These are phyloP conservation scores for Triglochin maritima DNA, from an alignment of 106 monocot genomes.

Conservation along the genomic window DNA sequence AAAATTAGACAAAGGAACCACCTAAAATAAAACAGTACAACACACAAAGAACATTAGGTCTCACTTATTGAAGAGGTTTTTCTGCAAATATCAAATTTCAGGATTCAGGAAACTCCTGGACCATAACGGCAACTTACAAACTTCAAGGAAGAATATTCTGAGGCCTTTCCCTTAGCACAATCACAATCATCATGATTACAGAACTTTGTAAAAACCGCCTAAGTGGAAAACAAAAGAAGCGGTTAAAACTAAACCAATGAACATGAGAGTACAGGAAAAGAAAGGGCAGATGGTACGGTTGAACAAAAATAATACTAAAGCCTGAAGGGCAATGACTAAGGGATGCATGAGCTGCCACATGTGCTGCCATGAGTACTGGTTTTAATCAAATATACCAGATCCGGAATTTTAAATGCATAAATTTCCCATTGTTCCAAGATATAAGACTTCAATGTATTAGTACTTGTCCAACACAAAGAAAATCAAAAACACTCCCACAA, in stretches of 20 bases:
- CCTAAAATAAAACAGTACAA: conserved; percentile 27
- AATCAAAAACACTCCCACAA: too few species aligned
- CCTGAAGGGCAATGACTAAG: too few species aligned
- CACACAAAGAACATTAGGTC: neutral
- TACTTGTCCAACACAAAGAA: too few species aligned
- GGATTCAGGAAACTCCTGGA: neutral
- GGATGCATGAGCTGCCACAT: too few species aligned
- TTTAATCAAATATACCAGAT: too few species aligned
- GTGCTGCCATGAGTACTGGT: too few species aligned
- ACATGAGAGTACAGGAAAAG: neutral
- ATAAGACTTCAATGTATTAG: too few species aligned
- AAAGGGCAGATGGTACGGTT: neutral
- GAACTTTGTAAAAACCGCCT: conserved; percentile 65
- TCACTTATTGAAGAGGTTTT: neutral
- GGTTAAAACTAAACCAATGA: too few species aligned
- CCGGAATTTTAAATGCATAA: too few species aligned
- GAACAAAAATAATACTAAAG: neutral
- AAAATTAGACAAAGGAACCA: conserved; percentile 62
- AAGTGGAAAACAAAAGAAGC: neutral
- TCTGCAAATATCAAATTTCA: neutral
- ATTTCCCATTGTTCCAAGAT: too few species aligned
- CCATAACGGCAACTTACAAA: conserved; percentile 30
- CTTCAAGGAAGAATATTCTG: conserved; percentile 16
- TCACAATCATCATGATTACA: conserved; percentile 33
- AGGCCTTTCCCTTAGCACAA: conserved; percentile 1